Percentiles rank a stretch among this genome's conserved stretches.
Evolutionary conservation across 768 basidiomycete species (phyloP).

Genomic region (Trametopsis cervina): DNA sequence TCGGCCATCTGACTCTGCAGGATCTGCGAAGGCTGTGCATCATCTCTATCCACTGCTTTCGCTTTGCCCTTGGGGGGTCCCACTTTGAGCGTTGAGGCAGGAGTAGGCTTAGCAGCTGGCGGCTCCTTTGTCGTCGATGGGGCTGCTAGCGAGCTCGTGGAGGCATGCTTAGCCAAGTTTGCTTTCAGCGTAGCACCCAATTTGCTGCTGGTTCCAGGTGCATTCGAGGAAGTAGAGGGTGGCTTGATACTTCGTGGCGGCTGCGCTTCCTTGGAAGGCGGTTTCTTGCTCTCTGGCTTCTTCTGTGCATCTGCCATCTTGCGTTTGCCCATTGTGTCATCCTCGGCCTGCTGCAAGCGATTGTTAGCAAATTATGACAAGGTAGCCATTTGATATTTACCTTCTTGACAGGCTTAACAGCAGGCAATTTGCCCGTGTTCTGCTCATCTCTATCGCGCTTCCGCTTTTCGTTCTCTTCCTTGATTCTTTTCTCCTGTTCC

Average conservation of each 20-base stretch:
- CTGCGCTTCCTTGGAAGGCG: slow-evolving; percentile 46
- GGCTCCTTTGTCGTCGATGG: slow-evolving; percentile 12
- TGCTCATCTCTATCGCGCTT: slow-evolving; percentile 82
- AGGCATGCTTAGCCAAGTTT: slow-evolving; percentile 32
- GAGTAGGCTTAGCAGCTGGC: slow-evolving; percentile 9
- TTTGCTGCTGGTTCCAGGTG: slow-evolving; percentile 10
- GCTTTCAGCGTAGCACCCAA: slow-evolving; percentile 27
- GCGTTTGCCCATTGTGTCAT: slow-evolving; percentile 67
- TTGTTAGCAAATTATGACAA: background rate
- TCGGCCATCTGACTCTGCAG: slow-evolving; percentile 67
- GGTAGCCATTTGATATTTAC: slow-evolving; percentile 28
- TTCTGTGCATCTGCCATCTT: slow-evolving; percentile 51
- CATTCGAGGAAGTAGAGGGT: slow-evolving; percentile 11
- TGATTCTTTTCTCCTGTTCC: slow-evolving; percentile 67
- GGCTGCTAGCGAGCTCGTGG: slow-evolving; percentile 5
- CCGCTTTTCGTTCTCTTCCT: slow-evolving; percentile 67
- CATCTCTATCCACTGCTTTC: slow-evolving; percentile 40
- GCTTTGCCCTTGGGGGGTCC: slow-evolving; percentile 39
- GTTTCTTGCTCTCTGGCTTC: slow-evolving; percentile 56
- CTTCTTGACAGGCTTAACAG: slow-evolving; percentile 54
- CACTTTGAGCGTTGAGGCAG: slow-evolving; percentile 30
- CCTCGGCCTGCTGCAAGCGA: slow-evolving; percentile 38
- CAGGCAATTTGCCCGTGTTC: slow-evolving; percentile 56
- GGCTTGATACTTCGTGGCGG: slow-evolving; percentile 26
- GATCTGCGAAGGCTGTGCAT: slow-evolving; percentile 58